phyloP scores from a whole-genome alignment of 2,329 filamentous ascomycete genomes.

The Xylariomycetidae sp. region DNA sequence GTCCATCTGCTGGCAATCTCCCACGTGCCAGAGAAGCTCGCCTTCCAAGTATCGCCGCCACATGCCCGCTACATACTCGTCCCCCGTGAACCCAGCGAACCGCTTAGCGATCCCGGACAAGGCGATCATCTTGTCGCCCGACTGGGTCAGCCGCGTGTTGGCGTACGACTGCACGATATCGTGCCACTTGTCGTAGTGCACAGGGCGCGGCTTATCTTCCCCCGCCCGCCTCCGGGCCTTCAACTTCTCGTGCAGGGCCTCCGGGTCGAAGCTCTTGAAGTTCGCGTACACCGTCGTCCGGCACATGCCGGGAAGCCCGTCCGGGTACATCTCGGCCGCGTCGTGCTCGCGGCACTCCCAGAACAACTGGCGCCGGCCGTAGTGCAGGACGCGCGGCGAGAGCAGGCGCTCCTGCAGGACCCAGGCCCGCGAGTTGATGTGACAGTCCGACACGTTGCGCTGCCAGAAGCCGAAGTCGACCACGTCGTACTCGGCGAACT shows the following conservation, averaged over 20 bases:
- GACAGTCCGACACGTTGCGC: not conserved
- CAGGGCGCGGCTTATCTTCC: not conserved
- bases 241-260: too few species aligned
- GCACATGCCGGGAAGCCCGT: not conserved
- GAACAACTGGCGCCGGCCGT: not conserved
- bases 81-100: not conserved
- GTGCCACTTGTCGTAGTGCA: not conserved
- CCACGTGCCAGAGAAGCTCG: not conserved
- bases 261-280: not conserved
- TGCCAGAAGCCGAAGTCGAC: not conserved
- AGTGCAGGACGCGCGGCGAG: not conserved
- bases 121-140: not conserved
- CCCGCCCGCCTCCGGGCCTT: not conserved
- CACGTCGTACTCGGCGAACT: not conserved
- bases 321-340: not conserved
- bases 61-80: not conserved
- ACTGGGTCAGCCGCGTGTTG: not conserved
- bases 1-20: not conserved
- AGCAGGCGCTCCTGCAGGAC: not conserved
- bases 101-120: not conserved
- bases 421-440: not conserved
- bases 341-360: not conserved
- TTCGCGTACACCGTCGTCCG: too few species aligned
- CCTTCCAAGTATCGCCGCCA: not conserved
- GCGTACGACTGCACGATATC: not conserved